Conservation (phyloP, 768 basidiomycete species). For the Tulasnella sp. region DNA sequence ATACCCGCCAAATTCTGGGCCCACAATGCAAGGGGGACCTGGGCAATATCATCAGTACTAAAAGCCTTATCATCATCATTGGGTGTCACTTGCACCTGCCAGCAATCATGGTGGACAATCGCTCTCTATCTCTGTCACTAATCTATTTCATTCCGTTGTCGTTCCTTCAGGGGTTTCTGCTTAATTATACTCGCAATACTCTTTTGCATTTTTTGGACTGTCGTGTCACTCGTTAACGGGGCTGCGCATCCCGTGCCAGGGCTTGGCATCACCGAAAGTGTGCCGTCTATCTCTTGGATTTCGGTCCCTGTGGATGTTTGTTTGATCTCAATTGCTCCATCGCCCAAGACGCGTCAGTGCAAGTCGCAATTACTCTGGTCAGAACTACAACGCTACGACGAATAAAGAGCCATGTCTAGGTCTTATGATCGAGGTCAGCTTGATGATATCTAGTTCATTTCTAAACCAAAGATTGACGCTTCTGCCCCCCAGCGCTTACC, state of each 20-base stretch:
- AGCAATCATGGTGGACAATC: background rate
- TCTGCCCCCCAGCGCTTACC: constrained; percentile 66
- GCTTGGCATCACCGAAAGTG: background rate
- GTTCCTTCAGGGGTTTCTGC: background rate
- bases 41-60: constrained; percentile 24
- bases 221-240: background rate
- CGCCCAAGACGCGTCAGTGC: constrained; percentile 28
- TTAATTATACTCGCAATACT: background rate
- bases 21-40: constrained; percentile 9
- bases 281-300: background rate
- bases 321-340: background rate
- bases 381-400: background rate
- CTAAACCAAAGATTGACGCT: background rate
- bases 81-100: background rate
- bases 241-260: background rate
- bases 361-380: constrained; percentile 16
- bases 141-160: background rate
- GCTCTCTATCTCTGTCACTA: background rate
- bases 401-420: constrained; percentile 51
- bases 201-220: background rate
- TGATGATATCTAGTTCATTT: background rate
- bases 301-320: constrained; percentile 45
- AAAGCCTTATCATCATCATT: background rate
- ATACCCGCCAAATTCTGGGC: constrained; percentile 23
- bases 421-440: constrained; percentile 90